Base-by-base conservation (phyloP, 108 stramenopile genomes). In the Tribonema minus region DNA sequence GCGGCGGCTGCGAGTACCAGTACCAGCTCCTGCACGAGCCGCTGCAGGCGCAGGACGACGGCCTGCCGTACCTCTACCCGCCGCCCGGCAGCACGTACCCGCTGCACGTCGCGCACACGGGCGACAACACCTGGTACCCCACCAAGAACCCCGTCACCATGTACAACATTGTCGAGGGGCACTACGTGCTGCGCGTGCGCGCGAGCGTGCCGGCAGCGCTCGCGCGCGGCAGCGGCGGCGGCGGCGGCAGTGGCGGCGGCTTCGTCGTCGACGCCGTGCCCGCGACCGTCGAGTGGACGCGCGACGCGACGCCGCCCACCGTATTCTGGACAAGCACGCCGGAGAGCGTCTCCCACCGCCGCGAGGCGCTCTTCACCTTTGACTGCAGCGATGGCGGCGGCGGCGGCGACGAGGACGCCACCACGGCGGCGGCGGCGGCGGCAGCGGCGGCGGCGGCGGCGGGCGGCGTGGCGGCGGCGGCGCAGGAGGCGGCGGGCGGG, bases 81-180 rank as follows among this genome's bases (percentile, higher is more conserved):
- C n/a, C n/a, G n/a, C n/a, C n/a, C n/a, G n/a, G n/a, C n/a, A n/a
- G n/a, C n/a, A n/a, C n/a, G n/a, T n/a, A n/a, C n/a, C n/a, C n/a
- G n/a, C n/a, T n/a, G n/a, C n/a, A n/a, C n/a, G n/a, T n/a, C n/a
- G n/a, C n/a, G n/a, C n/a, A n/a, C n/a, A n/a, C n/a, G n/a, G n/a
- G n/a, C n/a, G n/a, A n/a, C n/a, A n/a, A n/a, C n/a, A n/a, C n/a
- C n/a, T n/a, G n/a, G n/a, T n/a, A n/a, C n/a, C n/a, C n/a, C n/a
- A n/a, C n/a, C n/a, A n/a, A n/a, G n/a, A 60, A 61, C 60, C 38
- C 71, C 15, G 61, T 71, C 27, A 61, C 35, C 34, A 20, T 61
- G 38, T 71, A 61, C 60, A 60, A 71, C 29, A 71, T 71, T 28
- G 71, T 37, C 7, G 71, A 71, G 29, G 71, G 71, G 4, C 60